A percentile compares a stretch with the other conserved stretches of the same genome.
phyloP scores from a whole-genome alignment of 1,284 basidiomycete genomes.

The Microstroma glucosiphilum region DNA sequence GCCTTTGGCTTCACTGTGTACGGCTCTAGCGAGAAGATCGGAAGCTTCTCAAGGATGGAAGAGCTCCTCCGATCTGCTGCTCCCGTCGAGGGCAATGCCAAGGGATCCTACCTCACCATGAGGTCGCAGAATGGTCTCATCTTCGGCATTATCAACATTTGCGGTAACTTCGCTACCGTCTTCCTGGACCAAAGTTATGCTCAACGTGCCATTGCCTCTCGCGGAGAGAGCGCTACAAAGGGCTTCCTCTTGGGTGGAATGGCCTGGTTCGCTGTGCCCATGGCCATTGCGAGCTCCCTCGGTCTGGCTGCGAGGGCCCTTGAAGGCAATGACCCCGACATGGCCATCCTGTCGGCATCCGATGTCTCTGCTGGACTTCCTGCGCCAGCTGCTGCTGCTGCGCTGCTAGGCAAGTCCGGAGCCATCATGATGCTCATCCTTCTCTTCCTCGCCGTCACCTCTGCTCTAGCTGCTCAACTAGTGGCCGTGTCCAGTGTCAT shows the following conservation, averaged over 20 bases:
- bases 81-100: slow-evolving; percentile 58
- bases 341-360: slow-evolving; percentile 26
- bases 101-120: slow-evolving; percentile 68
- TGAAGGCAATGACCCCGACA: slow-evolving; percentile 23
- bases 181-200: slow-evolving; percentile 61
- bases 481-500: slow-evolving; percentile 66
- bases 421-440: slow-evolving; percentile 70
- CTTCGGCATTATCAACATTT: slow-evolving; percentile 79
- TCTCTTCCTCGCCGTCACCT: slow-evolving; percentile 62
- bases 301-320: slow-evolving; percentile 60
- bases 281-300: slow-evolving; percentile 59
- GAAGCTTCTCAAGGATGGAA: slow-evolving; percentile 29
- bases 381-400: slow-evolving; percentile 59
- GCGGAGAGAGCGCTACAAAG: slow-evolving; percentile 74
- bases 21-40: slow-evolving; percentile 54
- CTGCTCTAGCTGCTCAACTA: slow-evolving; percentile 77
- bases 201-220: slow-evolving; percentile 80
- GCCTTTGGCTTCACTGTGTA: slow-evolving; percentile 67
- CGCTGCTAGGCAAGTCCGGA: slow-evolving; percentile 66
- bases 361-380: slow-evolving; percentile 42
- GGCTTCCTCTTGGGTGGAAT: slow-evolving; percentile 84
- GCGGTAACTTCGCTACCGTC: slow-evolving; percentile 53
- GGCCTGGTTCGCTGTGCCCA: slow-evolving; percentile 63
- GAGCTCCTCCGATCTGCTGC: slow-evolving; percentile 58
- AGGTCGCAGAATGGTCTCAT: slow-evolving; percentile 72